Evolutionary conservation across 1,139 yeast species (phyloP).

Genomic region (Protomyces arabidopsidicola): DNA sequence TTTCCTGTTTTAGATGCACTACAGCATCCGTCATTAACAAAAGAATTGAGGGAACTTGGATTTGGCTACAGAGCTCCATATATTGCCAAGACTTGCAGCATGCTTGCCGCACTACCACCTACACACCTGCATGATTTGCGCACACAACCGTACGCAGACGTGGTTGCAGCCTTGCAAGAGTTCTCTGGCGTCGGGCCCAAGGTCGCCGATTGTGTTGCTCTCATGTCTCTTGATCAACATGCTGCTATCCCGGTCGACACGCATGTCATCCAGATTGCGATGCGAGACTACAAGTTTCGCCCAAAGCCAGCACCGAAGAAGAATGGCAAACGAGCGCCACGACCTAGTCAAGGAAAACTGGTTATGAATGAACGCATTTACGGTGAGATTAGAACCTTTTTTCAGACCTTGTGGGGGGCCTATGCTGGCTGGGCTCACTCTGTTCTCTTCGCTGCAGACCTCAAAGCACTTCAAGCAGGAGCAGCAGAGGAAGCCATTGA

Average conservation of each 20-base stretch:
- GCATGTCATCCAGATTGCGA: slow-evolving; percentile 74
- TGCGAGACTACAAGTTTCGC: slow-evolving; percentile 62
- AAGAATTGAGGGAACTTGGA: slow-evolving; percentile 52
- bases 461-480: slow-evolving; percentile 36
- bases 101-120: slow-evolving; percentile 39
- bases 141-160: slow-evolving; percentile 48
- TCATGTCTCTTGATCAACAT: slow-evolving; percentile 16
- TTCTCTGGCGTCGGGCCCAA: slow-evolving; percentile 94
- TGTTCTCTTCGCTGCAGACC: slow-evolving; percentile 80
- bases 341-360: background rate
- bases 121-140: slow-evolving; percentile 43
- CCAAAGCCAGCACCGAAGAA: slow-evolving; percentile 43
- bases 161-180: slow-evolving; percentile 60
- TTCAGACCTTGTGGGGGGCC: slow-evolving; percentile 71
- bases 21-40: slow-evolving; percentile 45
- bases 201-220: slow-evolving; percentile 82
- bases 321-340: slow-evolving; percentile 35
- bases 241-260: slow-evolving; percentile 94
- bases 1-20: slow-evolving; percentile 66
- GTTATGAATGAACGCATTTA: slow-evolving; percentile 59
- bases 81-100: slow-evolving; percentile 69
- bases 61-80: slow-evolving; percentile 94
- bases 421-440: slow-evolving; percentile 99
- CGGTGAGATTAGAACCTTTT: slow-evolving; percentile 55
- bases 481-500: background rate